phyloP scores from a whole-genome alignment of 768 basidiomycete species.

The Crucibulum laeve region DNA sequence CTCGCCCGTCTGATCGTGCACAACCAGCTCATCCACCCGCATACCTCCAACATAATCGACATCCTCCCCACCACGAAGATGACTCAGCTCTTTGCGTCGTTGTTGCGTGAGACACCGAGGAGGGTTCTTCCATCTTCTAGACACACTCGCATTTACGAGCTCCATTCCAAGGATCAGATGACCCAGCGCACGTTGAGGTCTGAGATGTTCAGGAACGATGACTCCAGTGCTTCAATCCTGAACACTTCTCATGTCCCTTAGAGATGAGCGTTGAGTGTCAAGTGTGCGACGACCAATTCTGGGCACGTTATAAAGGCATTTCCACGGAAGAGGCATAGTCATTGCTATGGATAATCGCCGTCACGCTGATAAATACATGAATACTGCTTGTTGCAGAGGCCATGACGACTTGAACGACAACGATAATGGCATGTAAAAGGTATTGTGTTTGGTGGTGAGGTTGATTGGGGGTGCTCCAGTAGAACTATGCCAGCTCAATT shows the following conservation, averaged over 20 bases:
- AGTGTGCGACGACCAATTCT: no score
- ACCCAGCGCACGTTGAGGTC: slow-evolving; percentile 52
- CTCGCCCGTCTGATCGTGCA: slow-evolving; percentile 77
- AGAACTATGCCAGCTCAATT: no score
- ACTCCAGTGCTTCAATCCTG: slow-evolving; percentile 52
- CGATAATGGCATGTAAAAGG: no score
- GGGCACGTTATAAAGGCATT: no score
- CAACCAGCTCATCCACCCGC: slow-evolving; percentile 74
- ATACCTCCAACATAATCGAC: slow-evolving; percentile 69
- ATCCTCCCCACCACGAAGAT: slow-evolving; percentile 85
- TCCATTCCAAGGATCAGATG: slow-evolving; percentile 76
- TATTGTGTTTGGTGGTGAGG: no score
- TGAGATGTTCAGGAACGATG: slow-evolving; percentile 55
- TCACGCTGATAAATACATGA: no score
- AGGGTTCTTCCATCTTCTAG: slow-evolving; percentile 44
- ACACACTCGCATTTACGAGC: slow-evolving; percentile 64
- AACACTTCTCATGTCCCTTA: slow-evolving; percentile 85
- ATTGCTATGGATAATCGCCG: no score
- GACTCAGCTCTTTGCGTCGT: slow-evolving; percentile 67
- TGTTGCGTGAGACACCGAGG: slow-evolving; percentile 49
- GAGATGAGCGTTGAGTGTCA: no score
- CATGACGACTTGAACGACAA: no score
- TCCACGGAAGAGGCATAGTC: no score
- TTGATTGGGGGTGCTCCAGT: no score
- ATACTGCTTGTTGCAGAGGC: no score